phyloP scores from a whole-genome alignment of 257 asterid species.

The Plantago ovata region DNA sequence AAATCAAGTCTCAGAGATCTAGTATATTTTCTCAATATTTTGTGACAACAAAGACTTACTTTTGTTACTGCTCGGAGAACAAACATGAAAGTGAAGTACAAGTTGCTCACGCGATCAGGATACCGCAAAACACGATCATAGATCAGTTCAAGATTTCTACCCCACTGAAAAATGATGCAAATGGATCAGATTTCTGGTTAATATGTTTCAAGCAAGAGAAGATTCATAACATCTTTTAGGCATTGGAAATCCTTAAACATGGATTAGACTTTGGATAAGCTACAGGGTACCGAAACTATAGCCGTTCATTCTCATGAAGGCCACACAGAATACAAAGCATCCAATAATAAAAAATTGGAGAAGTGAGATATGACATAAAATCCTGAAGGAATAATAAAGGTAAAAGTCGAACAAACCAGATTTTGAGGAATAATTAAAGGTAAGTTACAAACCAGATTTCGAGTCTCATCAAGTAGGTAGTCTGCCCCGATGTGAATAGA shows the following conservation, averaged over 20 bases:
- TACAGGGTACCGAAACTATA: neutral
- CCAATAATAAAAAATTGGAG: too few relatives aligned
- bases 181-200: slow-evolving; percentile 18
- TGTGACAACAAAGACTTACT: slow-evolving; percentile 38
- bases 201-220: slow-evolving; percentile 6
- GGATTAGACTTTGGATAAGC: neutral
- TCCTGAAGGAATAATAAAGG: slow-evolving; percentile 13
- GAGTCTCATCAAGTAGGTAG: slow-evolving; percentile 81
- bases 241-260: neutral
- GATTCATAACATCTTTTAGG: neutral
- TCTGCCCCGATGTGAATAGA: slow-evolving; percentile 84
- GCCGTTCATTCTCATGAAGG: too few relatives aligned
- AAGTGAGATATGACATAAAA: neutral
- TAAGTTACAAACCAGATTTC: slow-evolving; percentile 58
- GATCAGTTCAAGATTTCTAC: slow-evolving; percentile 68
- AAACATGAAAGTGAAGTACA: slow-evolving; percentile 90
- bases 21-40: slow-evolving; percentile 5
- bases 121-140: slow-evolving; percentile 79
- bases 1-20: neutral
- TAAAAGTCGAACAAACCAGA: too few relatives aligned
- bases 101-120: slow-evolving; percentile 86
- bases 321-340: too few relatives aligned
- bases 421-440: too few relatives aligned
- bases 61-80: slow-evolving; percentile 94
- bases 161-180: slow-evolving; percentile 71